Evolutionary conservation across 2,329 filamentous ascomycete species (phyloP).

Genomic region (Cytospora mali): DNA sequence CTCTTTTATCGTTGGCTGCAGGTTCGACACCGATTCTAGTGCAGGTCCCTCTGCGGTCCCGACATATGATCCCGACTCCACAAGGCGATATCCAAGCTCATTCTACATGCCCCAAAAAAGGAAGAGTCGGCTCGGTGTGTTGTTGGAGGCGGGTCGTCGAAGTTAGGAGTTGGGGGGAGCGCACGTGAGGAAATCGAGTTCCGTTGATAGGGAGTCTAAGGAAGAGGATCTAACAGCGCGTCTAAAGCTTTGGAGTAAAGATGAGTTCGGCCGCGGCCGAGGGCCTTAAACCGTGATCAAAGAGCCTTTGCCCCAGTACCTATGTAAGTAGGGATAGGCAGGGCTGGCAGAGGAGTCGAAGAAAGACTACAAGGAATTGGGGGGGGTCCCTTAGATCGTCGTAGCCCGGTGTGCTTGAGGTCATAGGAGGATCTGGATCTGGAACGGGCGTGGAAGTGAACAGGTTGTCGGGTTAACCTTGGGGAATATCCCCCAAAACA

Average conservation of each 20-base stretch:
- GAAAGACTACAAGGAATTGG: neutral
- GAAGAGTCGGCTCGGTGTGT: constrained; percentile 12
- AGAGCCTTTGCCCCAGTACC: neutral
- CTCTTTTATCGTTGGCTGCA: constrained; percentile 4
- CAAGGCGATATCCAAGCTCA: constrained; percentile 24
- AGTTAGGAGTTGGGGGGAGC: neutral
- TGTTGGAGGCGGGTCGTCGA: constrained; percentile 1
- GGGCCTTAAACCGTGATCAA: neutral
- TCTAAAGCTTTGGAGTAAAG: neutral
- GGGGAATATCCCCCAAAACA: constrained; percentile 16
- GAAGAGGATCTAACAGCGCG: neutral
- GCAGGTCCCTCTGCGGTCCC: constrained; percentile 22
- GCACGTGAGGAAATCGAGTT: neutral
- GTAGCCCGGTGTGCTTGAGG: neutral
- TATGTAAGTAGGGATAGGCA: neutral
- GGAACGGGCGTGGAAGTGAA: constrained; percentile 10
- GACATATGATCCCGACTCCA: constrained; percentile 28
- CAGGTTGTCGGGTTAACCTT: constrained; percentile 23
- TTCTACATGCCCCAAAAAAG: constrained; percentile 25
- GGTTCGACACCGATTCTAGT: constrained; percentile 8
- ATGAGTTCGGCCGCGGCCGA: neutral
- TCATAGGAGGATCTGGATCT: neutral
- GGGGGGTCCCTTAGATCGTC: neutral
- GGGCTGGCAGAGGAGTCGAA: neutral
- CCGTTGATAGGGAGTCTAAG: neutral